Percentiles rank a stretch among this genome's conserved stretches.
Conservation (phyloP, 164 flowering plant genomes). For the Vitis rotundifolia region DNA sequence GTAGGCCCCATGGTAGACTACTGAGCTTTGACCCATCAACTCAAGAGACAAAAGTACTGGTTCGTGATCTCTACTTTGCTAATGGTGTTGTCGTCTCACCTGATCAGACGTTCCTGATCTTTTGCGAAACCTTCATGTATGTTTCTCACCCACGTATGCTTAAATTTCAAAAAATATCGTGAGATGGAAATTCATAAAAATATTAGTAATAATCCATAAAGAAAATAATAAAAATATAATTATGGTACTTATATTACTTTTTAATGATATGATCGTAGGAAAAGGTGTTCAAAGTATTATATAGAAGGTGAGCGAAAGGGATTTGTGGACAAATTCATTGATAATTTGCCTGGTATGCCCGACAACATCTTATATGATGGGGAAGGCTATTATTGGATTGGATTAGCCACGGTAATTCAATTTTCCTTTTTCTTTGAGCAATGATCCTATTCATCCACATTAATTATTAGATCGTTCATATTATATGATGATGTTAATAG, state of each 20-base stretch:
- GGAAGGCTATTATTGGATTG: conserved; percentile 73
- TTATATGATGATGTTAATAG: no score
- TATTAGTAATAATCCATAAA: no score
- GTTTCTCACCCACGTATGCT: not conserved
- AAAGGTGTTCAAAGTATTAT: conserved; percentile 64
- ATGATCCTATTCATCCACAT: no score
- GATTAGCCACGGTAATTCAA: conserved; percentile 40
- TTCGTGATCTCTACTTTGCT: conserved; percentile 67
- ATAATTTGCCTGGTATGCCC: conserved; percentile 60
- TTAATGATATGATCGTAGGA: conserved; percentile 37
- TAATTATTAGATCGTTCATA: no score
- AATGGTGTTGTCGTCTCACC: conserved; percentile 84
- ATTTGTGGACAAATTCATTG: conserved; percentile 46
- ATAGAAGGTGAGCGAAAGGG: conserved; percentile 61
- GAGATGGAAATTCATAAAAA: no score
- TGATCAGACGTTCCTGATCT: conserved; percentile 49
- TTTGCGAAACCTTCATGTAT: conserved; percentile 78
- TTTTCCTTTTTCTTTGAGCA: not conserved
- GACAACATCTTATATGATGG: conserved; percentile 71
- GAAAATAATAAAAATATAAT: no score
- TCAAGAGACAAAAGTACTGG: conserved; percentile 49
- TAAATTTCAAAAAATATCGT: no score
- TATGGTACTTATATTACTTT: no score
- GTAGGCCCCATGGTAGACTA: conserved; percentile 75
- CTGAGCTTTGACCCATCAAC: conserved; percentile 71